A percentile compares a stretch with the other conserved stretches of the same genome.
Conservation (phyloP, 2,329 filamentous ascomycete species). For the Chaetomium sp. region DNA sequence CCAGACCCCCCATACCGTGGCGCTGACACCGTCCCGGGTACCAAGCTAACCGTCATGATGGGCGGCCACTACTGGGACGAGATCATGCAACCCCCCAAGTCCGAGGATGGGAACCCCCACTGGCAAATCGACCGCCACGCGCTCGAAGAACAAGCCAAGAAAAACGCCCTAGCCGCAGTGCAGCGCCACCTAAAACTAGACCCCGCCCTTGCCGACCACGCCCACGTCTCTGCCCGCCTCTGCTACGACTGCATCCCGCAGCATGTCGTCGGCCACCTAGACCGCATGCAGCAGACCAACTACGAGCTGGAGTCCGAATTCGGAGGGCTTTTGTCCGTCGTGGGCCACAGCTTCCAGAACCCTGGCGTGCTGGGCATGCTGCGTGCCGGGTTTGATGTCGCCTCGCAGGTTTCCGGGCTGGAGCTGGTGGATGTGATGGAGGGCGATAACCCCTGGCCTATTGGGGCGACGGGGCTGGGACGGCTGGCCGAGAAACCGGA, state of each 20-base stretch:
- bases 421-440: neutral
- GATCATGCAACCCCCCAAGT: too few species aligned
- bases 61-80: constrained; percentile 88
- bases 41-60: constrained; percentile 89
- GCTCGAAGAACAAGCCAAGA: constrained; percentile 56
- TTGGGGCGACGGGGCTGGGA: constrained; percentile 31
- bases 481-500: constrained; percentile 20
- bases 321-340: constrained; percentile 57
- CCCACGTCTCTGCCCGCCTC: constrained; percentile 53
- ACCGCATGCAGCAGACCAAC: constrained; percentile 53
- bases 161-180: constrained; percentile 64
- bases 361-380: constrained; percentile 48
- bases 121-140: constrained; percentile 44
- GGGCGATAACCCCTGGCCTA: neutral
- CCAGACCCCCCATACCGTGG: constrained; percentile 26
- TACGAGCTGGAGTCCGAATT: constrained; percentile 50
- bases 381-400: constrained; percentile 43
- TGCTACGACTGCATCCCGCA: constrained; percentile 78
- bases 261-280: constrained; percentile 71
- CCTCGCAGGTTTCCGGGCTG: constrained; percentile 30
- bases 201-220: constrained; percentile 49
- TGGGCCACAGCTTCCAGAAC: constrained; percentile 47
- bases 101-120: neutral
- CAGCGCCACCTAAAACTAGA: constrained; percentile 68
- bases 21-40: constrained; percentile 54